phyloP scores from a whole-genome alignment of 2,329 filamentous ascomycete genomes.

The Colletotrichum abscissum region DNA sequence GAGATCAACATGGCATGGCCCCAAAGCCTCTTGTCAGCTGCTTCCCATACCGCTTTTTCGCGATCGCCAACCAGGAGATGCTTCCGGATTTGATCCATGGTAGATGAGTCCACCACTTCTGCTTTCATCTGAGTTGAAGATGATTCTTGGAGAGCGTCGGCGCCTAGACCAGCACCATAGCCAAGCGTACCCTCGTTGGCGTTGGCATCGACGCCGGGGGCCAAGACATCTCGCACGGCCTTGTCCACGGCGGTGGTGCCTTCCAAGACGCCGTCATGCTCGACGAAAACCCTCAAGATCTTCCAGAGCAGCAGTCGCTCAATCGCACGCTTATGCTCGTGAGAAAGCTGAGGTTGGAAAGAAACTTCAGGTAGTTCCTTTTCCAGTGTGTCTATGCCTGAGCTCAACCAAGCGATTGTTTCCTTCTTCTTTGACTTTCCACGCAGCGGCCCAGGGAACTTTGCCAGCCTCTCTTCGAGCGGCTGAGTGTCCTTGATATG shows the following conservation, averaged over 20 bases:
- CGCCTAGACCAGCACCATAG: constrained; percentile 38
- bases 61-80: constrained; percentile 83
- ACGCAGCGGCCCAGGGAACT: constrained; percentile 91
- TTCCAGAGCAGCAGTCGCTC: constrained; percentile 92
- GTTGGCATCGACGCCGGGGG: constrained; percentile 61
- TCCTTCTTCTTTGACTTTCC: constrained; percentile 97
- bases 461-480: constrained; percentile 76
- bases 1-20: constrained; percentile 95
- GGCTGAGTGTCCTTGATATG: constrained; percentile 80
- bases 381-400: constrained; percentile 81
- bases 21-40: constrained; percentile 94
- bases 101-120: constrained; percentile 76
- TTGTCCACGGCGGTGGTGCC: constrained; percentile 78
- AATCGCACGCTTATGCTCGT: constrained; percentile 76
- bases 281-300: constrained; percentile 82
- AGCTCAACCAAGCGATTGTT: constrained; percentile 80
- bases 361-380: constrained; percentile 61
- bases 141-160: constrained; percentile 40
- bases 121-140: constrained; percentile 56
- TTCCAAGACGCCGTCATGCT: constrained; percentile 86
- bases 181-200: constrained; percentile 40
- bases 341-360: constrained; percentile 60
- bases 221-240: constrained; percentile 79
- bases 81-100: constrained; percentile 78
- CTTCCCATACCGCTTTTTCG: constrained; percentile 92